Evolutionary conservation across 2,329 filamentous ascomycete species (phyloP).

Genomic region (Microcera coccophila): DNA sequence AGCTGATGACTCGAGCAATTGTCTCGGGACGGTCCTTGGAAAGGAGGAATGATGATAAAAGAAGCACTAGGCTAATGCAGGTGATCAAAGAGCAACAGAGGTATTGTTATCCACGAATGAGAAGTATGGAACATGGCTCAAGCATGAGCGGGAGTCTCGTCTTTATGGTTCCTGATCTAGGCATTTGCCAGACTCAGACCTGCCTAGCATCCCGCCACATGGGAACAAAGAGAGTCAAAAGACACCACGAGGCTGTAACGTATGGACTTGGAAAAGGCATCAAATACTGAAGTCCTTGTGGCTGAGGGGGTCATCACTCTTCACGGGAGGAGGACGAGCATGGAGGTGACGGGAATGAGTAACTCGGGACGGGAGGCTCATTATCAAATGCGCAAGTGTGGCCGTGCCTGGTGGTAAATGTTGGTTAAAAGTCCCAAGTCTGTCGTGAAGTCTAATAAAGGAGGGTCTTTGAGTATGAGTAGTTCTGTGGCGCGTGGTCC

Average conservation of each 20-base stretch:
- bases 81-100: slow-evolving; percentile 25
- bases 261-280: slow-evolving; percentile 7
- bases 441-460: background rate
- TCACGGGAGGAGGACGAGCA: background rate
- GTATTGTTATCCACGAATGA: slow-evolving; percentile 1
- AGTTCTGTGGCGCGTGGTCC: slow-evolving; percentile 12
- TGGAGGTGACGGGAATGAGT: background rate
- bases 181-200: slow-evolving; percentile 1
- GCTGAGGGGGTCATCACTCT: slow-evolving; percentile 3
- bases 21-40: slow-evolving; percentile 17
- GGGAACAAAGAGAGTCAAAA: slow-evolving; percentile 5
- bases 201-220: slow-evolving; percentile 1
- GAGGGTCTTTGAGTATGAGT: slow-evolving; percentile 3
- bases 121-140: too few species aligned
- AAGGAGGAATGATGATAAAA: slow-evolving; percentile 21
- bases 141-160: slow-evolving; percentile 6
- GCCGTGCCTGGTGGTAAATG: background rate
- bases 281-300: slow-evolving; percentile 7
- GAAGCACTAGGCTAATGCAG: slow-evolving; percentile 23
- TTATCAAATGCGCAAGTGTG: background rate
- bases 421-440: background rate
- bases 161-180: slow-evolving; percentile 4
- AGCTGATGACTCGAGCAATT: slow-evolving; percentile 21
- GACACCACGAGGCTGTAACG: slow-evolving; percentile 12
- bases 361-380: background rate